Evolutionary conservation across 2,329 filamentous ascomycete genomes (phyloP).

Genomic region (Magnaporthiopsis incrustans): DNA sequence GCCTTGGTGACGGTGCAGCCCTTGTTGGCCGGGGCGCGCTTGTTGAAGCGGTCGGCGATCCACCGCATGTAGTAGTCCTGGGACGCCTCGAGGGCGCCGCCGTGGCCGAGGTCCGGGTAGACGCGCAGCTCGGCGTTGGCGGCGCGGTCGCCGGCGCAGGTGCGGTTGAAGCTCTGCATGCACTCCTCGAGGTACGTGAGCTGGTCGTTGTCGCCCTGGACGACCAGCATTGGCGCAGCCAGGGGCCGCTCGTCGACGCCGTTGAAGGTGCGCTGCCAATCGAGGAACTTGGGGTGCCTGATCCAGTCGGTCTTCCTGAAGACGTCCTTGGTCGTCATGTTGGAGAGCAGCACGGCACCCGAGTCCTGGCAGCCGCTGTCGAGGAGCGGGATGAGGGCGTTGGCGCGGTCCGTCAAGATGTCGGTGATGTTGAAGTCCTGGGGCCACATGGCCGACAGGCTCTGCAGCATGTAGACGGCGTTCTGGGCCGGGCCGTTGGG

Average conservation of each 20-base stretch:
- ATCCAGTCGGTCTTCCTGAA: conserved; percentile 13
- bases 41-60: background rate
- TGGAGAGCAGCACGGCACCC: conserved; percentile 9
- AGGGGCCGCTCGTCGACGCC: conserved; percentile 14
- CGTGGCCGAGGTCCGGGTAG: conserved; percentile 1
- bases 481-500: conserved; percentile 8
- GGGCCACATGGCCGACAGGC: conserved; percentile 12
- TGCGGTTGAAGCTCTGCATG: background rate
- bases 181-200: conserved; percentile 7
- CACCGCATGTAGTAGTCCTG: conserved; percentile 7
- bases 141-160: background rate
- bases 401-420: conserved; percentile 10
- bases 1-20: background rate
- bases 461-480: conserved; percentile 14
- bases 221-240: conserved; percentile 16
- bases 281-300: background rate
- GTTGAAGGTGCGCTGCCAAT: conserved; percentile 9
- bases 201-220: conserved; percentile 15
- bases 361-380: conserved; percentile 11
- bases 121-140: background rate
- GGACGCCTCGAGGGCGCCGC: conserved; percentile 2
- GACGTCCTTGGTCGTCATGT: conserved; percentile 10
- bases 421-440: conserved; percentile 11
- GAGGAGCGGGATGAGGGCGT: conserved; percentile 7
- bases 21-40: background rate